phyloP scores from a whole-genome alignment of 1,139 yeast genomes.

The Kurtzmaniella quercitrusa region DNA sequence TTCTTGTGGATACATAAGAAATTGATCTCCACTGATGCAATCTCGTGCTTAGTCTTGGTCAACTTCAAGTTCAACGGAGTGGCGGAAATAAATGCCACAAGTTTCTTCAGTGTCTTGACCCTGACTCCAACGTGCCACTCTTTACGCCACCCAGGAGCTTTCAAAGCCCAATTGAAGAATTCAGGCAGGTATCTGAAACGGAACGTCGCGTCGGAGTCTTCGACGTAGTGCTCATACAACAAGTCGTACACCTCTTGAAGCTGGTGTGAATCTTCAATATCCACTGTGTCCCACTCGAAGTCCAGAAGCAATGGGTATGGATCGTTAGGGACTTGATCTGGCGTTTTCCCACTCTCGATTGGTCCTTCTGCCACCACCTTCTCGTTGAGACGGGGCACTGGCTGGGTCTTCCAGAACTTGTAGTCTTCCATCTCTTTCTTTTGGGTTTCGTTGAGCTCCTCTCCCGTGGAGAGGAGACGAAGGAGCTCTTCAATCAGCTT shows the following conservation, averaged over 20 bases:
- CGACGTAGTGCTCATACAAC: slow-evolving; percentile 87
- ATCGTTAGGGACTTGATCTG: slow-evolving; percentile 63
- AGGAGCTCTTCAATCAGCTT: slow-evolving; percentile 48
- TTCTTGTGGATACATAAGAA: slow-evolving; percentile 93
- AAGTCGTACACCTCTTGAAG: slow-evolving; percentile 73
- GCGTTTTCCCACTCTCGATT: slow-evolving; percentile 62
- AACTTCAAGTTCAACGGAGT: slow-evolving; percentile 73
- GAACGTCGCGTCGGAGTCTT: slow-evolving; percentile 87
- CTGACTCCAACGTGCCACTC: slow-evolving; percentile 96
- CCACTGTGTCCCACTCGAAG: slow-evolving; percentile 86
- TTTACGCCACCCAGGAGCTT: slow-evolving; percentile 86
- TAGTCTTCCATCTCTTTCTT: slow-evolving; percentile 76
- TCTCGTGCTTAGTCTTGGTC: slow-evolving; percentile 41
- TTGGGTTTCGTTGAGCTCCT: slow-evolving; percentile 50
- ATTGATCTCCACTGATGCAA: slow-evolving; percentile 83
- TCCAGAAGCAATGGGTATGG: slow-evolving; percentile 73
- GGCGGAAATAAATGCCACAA: slow-evolving; percentile 90
- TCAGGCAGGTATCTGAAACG: slow-evolving; percentile 83
- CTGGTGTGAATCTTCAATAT: slow-evolving; percentile 54
- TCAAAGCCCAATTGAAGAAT: slow-evolving; percentile 88
- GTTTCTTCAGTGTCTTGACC: slow-evolving; percentile 66
- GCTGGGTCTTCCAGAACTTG: slow-evolving; percentile 98
- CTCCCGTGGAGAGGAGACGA: slow-evolving; percentile 50
- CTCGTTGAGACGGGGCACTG: slow-evolving; percentile 78
- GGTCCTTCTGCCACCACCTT: slow-evolving; percentile 72